Evolutionary conservation across 306 rosid genomes (phyloP).

Genomic region (Cucurbita pepo): DNA sequence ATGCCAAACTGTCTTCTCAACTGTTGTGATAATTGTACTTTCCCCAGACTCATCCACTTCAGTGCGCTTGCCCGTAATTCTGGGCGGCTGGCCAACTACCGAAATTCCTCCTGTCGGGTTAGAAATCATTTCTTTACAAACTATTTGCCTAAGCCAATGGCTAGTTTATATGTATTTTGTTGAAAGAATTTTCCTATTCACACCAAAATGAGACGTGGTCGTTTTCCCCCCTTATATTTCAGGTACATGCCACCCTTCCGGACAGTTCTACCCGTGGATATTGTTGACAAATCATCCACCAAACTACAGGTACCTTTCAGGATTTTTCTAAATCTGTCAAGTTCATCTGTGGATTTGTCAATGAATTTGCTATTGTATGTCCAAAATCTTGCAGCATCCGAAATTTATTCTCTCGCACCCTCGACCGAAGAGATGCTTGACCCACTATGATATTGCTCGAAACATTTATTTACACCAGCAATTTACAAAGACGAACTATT

Average conservation of each 20-base stretch:
- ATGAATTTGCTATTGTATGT: not conserved
- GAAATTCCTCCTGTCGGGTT: conserved; percentile 39
- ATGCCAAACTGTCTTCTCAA: not conserved
- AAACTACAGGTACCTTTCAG: conserved; percentile 19
- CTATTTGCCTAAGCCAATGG: not conserved
- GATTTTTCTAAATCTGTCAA: not conserved
- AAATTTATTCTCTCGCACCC: conserved; percentile 23
- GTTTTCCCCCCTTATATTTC: not conserved
- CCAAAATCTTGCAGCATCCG: conserved; percentile 21
- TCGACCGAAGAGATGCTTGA: conserved; percentile 39
- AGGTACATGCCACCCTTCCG: conserved; percentile 22
- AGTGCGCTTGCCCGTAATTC: conserved; percentile 20
- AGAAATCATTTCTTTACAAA: not conserved
- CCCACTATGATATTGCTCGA: conserved; percentile 52
- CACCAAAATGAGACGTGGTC: not conserved
- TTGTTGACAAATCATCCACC: conserved; percentile 6
- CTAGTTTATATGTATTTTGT: not conserved
- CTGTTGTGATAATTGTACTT: not conserved
- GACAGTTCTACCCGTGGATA: conserved; percentile 4
- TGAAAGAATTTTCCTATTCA: not conserved
- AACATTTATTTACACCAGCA: conserved; percentile 45
- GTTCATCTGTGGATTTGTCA: not conserved
- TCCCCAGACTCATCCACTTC: conserved; percentile 21
- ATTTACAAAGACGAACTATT: conserved; percentile 17
- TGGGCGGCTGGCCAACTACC: conserved; percentile 19